Evolutionary conservation across 805 yeast species (phyloP).

Genomic region (Yamadazyma sp.): DNA sequence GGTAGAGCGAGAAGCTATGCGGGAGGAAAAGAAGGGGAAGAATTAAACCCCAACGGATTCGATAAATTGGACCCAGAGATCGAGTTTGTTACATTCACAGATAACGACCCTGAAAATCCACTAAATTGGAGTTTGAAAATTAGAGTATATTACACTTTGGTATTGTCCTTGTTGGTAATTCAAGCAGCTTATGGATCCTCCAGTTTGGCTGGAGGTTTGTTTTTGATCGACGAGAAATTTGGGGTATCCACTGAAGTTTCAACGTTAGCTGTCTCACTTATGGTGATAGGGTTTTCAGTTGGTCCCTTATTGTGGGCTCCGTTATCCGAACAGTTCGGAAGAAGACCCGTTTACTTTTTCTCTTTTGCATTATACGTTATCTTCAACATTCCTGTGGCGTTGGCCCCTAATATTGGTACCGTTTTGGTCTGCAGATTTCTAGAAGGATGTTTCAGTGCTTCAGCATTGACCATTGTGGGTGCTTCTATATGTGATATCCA

Average conservation of each 20-base stretch:
- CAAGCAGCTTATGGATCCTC: conserved; percentile 94
- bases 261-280: conserved; percentile 73
- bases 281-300: conserved; percentile 85
- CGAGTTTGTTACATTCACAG: conserved; percentile 79
- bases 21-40: conserved; percentile 9
- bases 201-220: conserved; percentile 82
- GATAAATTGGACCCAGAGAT: conserved; percentile 55
- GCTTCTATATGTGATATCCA: conserved; percentile 91
- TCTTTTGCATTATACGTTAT: conserved; percentile 73
- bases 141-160: conserved; percentile 67
- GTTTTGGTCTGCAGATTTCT: conserved; percentile 79
- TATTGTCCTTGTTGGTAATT: conserved; percentile 71
- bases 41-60: not conserved
- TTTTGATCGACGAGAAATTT: conserved; percentile 62
- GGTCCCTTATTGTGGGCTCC: conserved; percentile 94
- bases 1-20: conserved; percentile 48
- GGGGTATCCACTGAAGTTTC: conserved; percentile 78
- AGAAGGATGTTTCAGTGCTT: conserved; percentile 82
- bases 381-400: conserved; percentile 85
- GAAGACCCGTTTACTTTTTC: conserved; percentile 78
- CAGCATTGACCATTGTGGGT: conserved; percentile 84
- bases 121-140: conserved; percentile 67
- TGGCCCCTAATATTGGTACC: conserved; percentile 79
- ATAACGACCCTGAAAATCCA: conserved; percentile 87
- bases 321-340: conserved; percentile 78